phyloP scores from a whole-genome alignment of 768 basidiomycete species.

The Boletus reticuloceps region DNA sequence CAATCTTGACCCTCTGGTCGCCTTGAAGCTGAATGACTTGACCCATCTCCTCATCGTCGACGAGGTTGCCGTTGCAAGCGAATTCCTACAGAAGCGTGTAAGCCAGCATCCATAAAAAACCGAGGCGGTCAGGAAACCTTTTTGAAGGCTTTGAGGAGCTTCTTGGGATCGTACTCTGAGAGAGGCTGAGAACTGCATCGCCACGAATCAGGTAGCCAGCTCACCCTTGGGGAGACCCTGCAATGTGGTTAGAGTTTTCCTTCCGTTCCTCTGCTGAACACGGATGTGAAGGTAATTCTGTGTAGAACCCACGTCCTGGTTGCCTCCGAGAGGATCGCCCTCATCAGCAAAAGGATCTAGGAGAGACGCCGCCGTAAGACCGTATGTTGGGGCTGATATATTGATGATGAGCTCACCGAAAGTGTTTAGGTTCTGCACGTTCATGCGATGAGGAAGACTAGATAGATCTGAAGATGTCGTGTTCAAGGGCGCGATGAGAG shows the following conservation, averaged over 20 bases:
- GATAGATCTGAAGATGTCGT: constrained; percentile 46
- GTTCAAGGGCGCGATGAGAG: constrained; percentile 35
- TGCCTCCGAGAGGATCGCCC: constrained; percentile 75
- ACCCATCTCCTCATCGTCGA: constrained; percentile 94
- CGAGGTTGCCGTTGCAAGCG: constrained; percentile 96
- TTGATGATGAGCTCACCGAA: constrained; percentile 50
- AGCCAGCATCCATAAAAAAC: constrained; percentile 4
- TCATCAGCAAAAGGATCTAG: constrained; percentile 96
- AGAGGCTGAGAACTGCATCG: constrained; percentile 13
- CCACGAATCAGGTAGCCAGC: constrained; percentile 20
- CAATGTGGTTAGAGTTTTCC: constrained; percentile 96
- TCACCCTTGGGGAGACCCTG: constrained; percentile 90
- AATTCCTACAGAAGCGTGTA: constrained; percentile 64
- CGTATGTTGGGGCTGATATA: background rate
- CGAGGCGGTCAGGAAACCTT: constrained; percentile 54
- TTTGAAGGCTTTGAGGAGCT: constrained; percentile 98
- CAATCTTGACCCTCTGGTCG: constrained; percentile 92
- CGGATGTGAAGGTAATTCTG: constrained; percentile 91
- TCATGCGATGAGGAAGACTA: constrained; percentile 75
- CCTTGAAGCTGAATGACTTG: constrained; percentile 98
- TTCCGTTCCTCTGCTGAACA: constrained; percentile 98
- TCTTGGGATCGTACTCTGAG: constrained; percentile 96
- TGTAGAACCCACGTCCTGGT: constrained; percentile 75
- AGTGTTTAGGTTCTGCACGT: constrained; percentile 87
- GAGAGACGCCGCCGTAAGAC: constrained; percentile 16